Evolutionary conservation across 495 filamentous ascomycete species (phyloP), one percentile per base, ranked within the genome.

Genomic region (Cercophora sp.): DNA sequence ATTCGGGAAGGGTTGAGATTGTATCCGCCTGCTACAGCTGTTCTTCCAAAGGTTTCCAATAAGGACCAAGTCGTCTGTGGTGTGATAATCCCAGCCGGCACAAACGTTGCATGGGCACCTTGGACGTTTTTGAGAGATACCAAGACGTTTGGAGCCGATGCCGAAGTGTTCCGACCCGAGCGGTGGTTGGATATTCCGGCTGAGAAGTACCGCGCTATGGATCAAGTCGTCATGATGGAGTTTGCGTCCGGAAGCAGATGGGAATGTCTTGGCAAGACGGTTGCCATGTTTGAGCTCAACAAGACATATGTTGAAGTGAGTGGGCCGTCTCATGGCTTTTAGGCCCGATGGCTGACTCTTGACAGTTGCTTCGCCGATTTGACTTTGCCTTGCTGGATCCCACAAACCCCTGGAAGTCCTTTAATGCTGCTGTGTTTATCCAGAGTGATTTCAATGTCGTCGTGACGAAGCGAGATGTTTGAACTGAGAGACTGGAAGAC

Each of bases 221-320:
- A 73, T 8, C 47, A 49, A 23, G 39, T 34, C 8, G 47, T 49
- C 11, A 49, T 49, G 23, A 60, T 75, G 10, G 46, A 67, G 6
- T 75, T 72, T 44, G 69, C 68, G 4, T 61, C 63, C 37, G 74
- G 74, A 4, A 65, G 70, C 8, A 51, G 67, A 24, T 75, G 62
- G 52, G 54, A 52, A 27, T 78, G 73, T 43, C 52, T 70, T 8
- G 74, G 74, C n/a, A 70, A 73, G 60, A 54, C 54, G 8, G 52
- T 76, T 18, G 71, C 71, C 1, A 53, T 56, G 23, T 15, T 75
- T 34, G 70, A 81, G 58, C 59, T 81, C 47, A 75, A 78, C 42
- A 85, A 84, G 66, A 58, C 71, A 3, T 64, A 80, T 42, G 71
- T 80, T 23, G 78, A 83, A 75, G 77, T 80, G 42, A 20, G 68